A percentile compares a stretch with the other conserved stretches of the same genome.
Conservation (phyloP, 164 flowering plant genomes). For the Nymphaea colorata region DNA sequence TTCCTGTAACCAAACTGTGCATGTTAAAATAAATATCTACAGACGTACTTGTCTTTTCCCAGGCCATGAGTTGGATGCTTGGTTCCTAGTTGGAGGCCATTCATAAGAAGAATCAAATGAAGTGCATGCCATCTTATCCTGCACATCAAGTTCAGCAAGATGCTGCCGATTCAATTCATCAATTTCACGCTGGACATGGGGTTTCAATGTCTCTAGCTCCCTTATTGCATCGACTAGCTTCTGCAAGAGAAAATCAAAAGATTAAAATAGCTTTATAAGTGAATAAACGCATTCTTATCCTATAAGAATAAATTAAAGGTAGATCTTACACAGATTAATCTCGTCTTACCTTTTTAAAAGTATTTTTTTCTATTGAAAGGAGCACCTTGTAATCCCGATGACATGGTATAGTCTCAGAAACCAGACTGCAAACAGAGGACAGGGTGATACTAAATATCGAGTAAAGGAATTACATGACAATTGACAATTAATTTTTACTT, state of each 20-base stretch:
- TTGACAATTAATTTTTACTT: neutral
- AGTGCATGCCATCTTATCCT: constrained; percentile 16
- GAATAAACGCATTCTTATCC: too few relatives aligned
- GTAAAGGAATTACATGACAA: neutral
- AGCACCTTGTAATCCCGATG: constrained; percentile 79
- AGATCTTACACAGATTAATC: too few relatives aligned
- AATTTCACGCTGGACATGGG: constrained; percentile 38
- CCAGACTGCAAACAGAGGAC: constrained; percentile 39
- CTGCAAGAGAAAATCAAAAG: constrained; percentile 21
- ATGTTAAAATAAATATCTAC: neutral
- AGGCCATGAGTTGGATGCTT: constrained; percentile 9
- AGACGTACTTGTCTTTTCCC: constrained; percentile 32
- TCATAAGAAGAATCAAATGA: constrained; percentile 18
- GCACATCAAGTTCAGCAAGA: constrained; percentile 22
- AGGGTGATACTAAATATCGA: constrained; percentile 2
- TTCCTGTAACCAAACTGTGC: too few relatives aligned
- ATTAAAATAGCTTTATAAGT: too few relatives aligned
- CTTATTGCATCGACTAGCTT: constrained; percentile 50
- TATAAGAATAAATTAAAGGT: too few relatives aligned
- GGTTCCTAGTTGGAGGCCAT: constrained; percentile 22
- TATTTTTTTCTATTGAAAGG: constrained; percentile 33
- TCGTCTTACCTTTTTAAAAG: constrained; percentile 43
- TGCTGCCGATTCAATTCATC: constrained; percentile 38
- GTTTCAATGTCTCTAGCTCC: constrained; percentile 75
- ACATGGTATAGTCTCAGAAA: constrained; percentile 84